Evolutionary conservation across 257 asterid genomes (phyloP).

Genomic region (Capsicum baccatum): DNA sequence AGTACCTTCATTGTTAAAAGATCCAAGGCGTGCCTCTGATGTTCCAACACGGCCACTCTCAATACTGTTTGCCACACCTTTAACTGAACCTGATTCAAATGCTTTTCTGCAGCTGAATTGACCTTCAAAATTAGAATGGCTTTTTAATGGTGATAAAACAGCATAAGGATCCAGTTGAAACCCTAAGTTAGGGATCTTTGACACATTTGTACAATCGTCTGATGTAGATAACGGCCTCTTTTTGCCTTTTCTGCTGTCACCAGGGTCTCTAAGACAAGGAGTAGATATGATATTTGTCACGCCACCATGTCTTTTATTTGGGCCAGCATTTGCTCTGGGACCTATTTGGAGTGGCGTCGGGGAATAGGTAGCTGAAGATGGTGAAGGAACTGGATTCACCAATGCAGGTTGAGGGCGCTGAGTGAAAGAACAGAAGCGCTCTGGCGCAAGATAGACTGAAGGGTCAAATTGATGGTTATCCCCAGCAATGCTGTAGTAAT

Average conservation of each 20-base stretch:
- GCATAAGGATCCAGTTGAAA: conserved; percentile 41
- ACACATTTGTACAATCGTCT: conserved; percentile 38
- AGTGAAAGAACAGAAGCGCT: conserved; percentile 35
- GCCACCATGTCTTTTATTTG: conserved; percentile 38
- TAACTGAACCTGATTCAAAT: conserved; percentile 38
- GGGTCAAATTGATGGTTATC: conserved; percentile 35
- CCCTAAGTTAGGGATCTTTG: conserved; percentile 45
- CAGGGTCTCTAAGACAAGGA: conserved; percentile 31
- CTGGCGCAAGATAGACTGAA: conserved; percentile 39
- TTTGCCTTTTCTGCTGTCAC: conserved; percentile 41
- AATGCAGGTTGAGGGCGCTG: conserved; percentile 32
- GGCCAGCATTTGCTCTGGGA: conserved; percentile 34
- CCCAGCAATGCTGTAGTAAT: conserved; percentile 42
- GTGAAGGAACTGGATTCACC: conserved; percentile 39
- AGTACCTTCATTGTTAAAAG: conserved; percentile 30
- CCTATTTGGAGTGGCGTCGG: conserved; percentile 43
- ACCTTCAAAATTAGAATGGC: conserved; percentile 31
- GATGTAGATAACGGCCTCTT: conserved; percentile 43
- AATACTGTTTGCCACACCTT: conserved; percentile 28
- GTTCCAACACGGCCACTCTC: conserved; percentile 37
- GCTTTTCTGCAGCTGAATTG: conserved; percentile 30
- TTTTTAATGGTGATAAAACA: conserved; percentile 32
- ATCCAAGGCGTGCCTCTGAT: conserved; percentile 29
- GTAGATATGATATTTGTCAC: conserved; percentile 37
- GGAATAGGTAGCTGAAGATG: conserved; percentile 34